Conservation (phyloP, 225 moss, liverwort and hornwort species). For the Thuidium tamariscinum region DNA sequence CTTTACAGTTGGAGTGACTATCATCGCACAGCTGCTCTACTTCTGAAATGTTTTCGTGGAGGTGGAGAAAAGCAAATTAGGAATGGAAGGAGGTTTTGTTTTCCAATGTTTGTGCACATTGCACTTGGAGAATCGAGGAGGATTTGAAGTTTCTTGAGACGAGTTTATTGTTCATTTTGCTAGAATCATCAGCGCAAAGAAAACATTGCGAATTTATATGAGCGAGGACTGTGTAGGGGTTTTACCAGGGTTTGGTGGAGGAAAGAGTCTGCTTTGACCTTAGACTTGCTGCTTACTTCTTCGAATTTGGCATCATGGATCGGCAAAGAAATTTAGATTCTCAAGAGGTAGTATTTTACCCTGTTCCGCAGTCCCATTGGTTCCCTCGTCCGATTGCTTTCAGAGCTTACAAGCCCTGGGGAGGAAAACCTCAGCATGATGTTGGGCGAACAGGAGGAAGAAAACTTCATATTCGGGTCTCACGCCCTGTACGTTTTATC, state of each 20-base stretch:
- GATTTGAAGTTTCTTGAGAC: background rate
- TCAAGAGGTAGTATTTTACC: conserved; percentile 2
- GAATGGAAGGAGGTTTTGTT: background rate
- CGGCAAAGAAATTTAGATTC: background rate
- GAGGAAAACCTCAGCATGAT: conserved; percentile 2
- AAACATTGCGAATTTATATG: background rate
- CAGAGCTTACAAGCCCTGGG: conserved; percentile 11
- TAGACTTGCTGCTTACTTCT: background rate
- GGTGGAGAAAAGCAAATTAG: background rate
- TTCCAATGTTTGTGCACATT: background rate
- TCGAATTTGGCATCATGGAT: conserved; percentile 5
- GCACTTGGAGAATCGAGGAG: background rate
- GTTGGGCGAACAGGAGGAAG: conserved; percentile 6
- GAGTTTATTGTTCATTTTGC: background rate
- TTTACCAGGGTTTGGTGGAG: conserved; percentile 7
- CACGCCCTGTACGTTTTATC: conserved; percentile 37
- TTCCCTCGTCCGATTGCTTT: conserved; percentile 52
- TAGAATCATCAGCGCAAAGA: background rate
- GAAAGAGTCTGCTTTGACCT: background rate
- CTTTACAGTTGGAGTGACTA: background rate
- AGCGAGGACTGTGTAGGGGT: background rate
- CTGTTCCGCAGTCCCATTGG: conserved; percentile 42
- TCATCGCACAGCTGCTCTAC: background rate
- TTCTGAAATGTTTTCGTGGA: background rate
- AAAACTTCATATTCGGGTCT: conserved; percentile 29